These are phyloP conservation scores for Phalaenopsis aphrodite DNA, from an alignment of 106 monocot genomes.

Conservation along the genomic window DNA sequence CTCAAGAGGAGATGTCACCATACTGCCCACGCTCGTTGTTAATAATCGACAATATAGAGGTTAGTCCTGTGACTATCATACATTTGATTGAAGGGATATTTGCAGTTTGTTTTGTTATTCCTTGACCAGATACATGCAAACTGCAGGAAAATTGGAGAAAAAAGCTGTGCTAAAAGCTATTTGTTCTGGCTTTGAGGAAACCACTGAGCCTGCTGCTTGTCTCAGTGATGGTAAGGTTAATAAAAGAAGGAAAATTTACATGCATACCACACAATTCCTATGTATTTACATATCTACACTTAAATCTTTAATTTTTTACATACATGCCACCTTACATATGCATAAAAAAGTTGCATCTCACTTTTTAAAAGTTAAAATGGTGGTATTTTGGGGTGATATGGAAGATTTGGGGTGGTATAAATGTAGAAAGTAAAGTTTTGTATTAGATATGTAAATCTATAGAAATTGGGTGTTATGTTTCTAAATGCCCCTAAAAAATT, in stretches of 20 bases:
- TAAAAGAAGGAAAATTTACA: not conserved
- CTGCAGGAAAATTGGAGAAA: conserved; percentile 92
- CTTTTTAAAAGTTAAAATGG: too few species aligned
- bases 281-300: too few species aligned
- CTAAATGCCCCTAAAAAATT: not conserved
- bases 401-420: too few species aligned
- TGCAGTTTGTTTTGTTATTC: not conserved
- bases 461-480: too few species aligned
- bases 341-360: too few species aligned
- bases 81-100: not conserved
- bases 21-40: conserved; percentile 85
- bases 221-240: conserved; percentile 60
- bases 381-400: too few species aligned
- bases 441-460: too few species aligned
- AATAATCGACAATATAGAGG: conserved; percentile 95
- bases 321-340: too few species aligned
- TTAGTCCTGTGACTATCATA: conserved; percentile 20
- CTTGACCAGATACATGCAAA: conserved; percentile 6
- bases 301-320: too few species aligned
- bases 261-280: too few species aligned
- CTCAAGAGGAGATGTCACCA: conserved; percentile 97
- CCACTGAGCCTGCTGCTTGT: conserved; percentile 88
- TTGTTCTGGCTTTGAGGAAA: conserved; percentile 95
- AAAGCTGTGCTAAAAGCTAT: conserved; percentile 87
- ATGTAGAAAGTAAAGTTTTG: too few species aligned